These are phyloP conservation scores for Zostera marina DNA, from an alignment of 116 monocot species.

Conservation along the genomic window DNA sequence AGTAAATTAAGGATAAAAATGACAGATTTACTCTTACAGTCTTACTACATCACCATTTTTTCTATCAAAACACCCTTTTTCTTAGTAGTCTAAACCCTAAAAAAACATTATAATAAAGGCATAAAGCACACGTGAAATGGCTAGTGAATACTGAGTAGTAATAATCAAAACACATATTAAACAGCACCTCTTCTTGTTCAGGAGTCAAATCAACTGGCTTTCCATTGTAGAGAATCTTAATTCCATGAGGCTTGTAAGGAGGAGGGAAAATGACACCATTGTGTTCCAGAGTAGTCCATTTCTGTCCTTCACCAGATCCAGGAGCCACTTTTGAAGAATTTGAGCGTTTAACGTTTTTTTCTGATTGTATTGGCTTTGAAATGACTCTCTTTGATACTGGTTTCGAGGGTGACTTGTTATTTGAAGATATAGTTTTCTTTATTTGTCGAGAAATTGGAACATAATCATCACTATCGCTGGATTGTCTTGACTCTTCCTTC, in stretches of 20 bases:
- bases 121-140: not conserved
- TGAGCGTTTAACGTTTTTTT: conserved; percentile 36
- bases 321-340: conserved; percentile 64
- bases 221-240: conserved; percentile 94
- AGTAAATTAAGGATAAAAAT: no score
- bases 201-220: conserved; percentile 82
- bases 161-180: not conserved
- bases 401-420: conserved; percentile 23
- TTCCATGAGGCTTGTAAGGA: conserved; percentile 80
- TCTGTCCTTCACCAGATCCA: conserved; percentile 90
- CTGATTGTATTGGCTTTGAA: conserved; percentile 24
- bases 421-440: conserved; percentile 32
- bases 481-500: conserved; percentile 31
- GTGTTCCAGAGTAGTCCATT: conserved; percentile 91
- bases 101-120: not conserved
- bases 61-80: not conserved
- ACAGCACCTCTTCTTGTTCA: conserved; percentile 88
- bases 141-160: not conserved
- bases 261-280: conserved; percentile 99
- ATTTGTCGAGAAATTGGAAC: conserved; percentile 57
- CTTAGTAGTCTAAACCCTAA: not conserved
- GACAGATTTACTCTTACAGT: no score
- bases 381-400: conserved; percentile 37
- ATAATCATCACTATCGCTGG: conserved; percentile 30
- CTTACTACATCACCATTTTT: not conserved